Evolutionary conservation across 2,329 filamentous ascomycete species (phyloP).

Genomic region (Colletotrichum liriopes): DNA sequence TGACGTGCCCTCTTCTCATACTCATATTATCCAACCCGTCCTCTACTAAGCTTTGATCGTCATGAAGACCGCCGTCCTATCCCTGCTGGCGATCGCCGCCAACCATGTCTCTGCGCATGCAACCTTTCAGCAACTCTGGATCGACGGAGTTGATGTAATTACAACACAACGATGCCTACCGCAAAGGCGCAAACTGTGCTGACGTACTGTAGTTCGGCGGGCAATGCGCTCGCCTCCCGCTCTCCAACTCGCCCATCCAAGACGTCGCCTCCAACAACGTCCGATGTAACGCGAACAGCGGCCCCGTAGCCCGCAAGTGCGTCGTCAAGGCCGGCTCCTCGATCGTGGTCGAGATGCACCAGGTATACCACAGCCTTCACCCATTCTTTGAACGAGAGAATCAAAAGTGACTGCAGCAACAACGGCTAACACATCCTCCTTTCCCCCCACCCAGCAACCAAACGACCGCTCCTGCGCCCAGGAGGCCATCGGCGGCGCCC

Average conservation of each 20-base stretch:
- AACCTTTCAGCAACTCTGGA: slow-evolving; percentile 67
- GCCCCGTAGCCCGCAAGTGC: slow-evolving; percentile 59
- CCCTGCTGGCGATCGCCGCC: slow-evolving; percentile 53
- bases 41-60: slow-evolving; percentile 26
- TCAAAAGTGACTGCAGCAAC: too few relatives aligned
- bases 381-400: too few relatives aligned
- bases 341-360: slow-evolving; percentile 64
- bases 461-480: slow-evolving; percentile 59
- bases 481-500: slow-evolving; percentile 67
- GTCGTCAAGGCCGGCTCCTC: slow-evolving; percentile 57
- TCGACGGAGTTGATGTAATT: slow-evolving; percentile 54
- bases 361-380: slow-evolving; percentile 47
- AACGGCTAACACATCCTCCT: not conserved
- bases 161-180: too few relatives aligned
- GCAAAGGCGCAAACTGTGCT: not conserved
- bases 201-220: slow-evolving; percentile 43
- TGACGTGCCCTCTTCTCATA: not conserved
- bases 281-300: slow-evolving; percentile 58
- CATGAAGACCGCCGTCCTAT: slow-evolving; percentile 56
- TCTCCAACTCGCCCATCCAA: slow-evolving; percentile 59
- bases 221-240: slow-evolving; percentile 40
- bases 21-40: not conserved
- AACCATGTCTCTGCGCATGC: slow-evolving; percentile 62
- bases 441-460: slow-evolving; percentile 50
- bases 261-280: slow-evolving; percentile 58